Conservation (phyloP, 1,284 basidiomycete genomes). For the Omphalotus olearius region DNA sequence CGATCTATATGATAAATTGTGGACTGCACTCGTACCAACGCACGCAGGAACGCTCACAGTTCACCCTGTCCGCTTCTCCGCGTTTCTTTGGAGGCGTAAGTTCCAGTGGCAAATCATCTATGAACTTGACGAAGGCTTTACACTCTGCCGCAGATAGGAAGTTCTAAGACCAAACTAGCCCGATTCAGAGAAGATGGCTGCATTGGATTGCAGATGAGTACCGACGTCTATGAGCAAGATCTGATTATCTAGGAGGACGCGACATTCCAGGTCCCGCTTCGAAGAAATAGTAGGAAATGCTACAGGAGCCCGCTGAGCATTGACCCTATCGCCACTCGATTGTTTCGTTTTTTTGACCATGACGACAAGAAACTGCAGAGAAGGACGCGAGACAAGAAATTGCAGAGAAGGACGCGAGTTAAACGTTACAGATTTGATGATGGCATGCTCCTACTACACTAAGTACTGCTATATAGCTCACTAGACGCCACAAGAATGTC, state of each 20-base stretch:
- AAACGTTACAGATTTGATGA: too few relatives aligned
- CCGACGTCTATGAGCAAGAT: conserved; percentile 61
- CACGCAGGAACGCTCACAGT: conserved; percentile 38
- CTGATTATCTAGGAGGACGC: conserved; percentile 55
- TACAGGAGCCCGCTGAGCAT: background rate
- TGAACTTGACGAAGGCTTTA: conserved; percentile 58
- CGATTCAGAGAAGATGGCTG: too few relatives aligned
- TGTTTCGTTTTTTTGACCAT: conserved; percentile 24
- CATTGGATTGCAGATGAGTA: conserved; percentile 4
- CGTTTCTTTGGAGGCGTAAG: conserved; percentile 70
- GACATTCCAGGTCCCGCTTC: conserved; percentile 43
- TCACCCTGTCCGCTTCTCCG: conserved; percentile 74
- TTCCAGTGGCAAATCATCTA: conserved; percentile 59
- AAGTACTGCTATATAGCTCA: too few relatives aligned
- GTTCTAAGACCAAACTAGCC: conserved; percentile 31
- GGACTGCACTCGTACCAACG: background rate
- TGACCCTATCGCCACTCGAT: background rate
- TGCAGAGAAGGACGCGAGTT: too few relatives aligned
- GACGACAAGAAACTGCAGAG: conserved; percentile 30
- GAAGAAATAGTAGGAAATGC: conserved; percentile 18
- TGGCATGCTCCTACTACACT: too few relatives aligned
- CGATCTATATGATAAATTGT: conserved; percentile 44
- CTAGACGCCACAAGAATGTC: too few relatives aligned
- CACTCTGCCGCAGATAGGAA: conserved; percentile 60
- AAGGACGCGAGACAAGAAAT: too few relatives aligned